Percentiles rank a stretch among this genome's conserved stretches.
These are phyloP conservation scores for Verticillium longisporum DNA, from an alignment of 2,329 filamentous ascomycete species.

Conservation along the genomic window DNA sequence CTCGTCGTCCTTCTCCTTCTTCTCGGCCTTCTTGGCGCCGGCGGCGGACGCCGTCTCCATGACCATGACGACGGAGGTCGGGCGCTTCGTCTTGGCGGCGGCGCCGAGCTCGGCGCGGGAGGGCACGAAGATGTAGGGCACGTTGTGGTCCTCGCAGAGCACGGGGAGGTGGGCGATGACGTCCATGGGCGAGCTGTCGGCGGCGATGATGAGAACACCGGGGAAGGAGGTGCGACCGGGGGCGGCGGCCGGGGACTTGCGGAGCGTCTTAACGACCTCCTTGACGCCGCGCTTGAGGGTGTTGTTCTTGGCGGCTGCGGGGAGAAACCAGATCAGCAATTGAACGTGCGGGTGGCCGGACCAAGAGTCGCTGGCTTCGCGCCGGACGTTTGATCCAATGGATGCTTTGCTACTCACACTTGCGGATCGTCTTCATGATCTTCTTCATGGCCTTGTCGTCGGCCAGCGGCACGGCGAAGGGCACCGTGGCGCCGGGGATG, in stretches of 20 bases:
- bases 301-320: constrained; percentile 83
- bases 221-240: constrained; percentile 57
- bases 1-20: constrained; percentile 34
- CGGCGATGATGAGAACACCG: constrained; percentile 83
- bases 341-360: too few species aligned
- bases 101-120: constrained; percentile 90
- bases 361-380: too few species aligned
- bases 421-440: constrained; percentile 49
- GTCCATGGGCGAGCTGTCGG: constrained; percentile 96
- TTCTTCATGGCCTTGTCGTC: constrained; percentile 70
- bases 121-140: constrained; percentile 92
- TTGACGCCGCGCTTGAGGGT: constrained; percentile 97
- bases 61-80: constrained; percentile 93
- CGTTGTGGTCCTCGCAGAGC: constrained; percentile 95
- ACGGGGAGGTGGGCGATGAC: constrained; percentile 98
- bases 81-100: constrained; percentile 89
- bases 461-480: constrained; percentile 75
- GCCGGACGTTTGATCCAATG: not conserved
- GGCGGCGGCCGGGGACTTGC: constrained; percentile 75
- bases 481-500: constrained; percentile 58
- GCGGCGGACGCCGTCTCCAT: constrained; percentile 50
- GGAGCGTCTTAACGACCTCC: constrained; percentile 96
- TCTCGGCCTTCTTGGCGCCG: constrained; percentile 35
- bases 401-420: constrained; percentile 33
- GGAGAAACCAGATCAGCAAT: not conserved